Evolutionary conservation across 2,329 filamentous ascomycete species (phyloP).

Genomic region (Fusarium lateritium): DNA sequence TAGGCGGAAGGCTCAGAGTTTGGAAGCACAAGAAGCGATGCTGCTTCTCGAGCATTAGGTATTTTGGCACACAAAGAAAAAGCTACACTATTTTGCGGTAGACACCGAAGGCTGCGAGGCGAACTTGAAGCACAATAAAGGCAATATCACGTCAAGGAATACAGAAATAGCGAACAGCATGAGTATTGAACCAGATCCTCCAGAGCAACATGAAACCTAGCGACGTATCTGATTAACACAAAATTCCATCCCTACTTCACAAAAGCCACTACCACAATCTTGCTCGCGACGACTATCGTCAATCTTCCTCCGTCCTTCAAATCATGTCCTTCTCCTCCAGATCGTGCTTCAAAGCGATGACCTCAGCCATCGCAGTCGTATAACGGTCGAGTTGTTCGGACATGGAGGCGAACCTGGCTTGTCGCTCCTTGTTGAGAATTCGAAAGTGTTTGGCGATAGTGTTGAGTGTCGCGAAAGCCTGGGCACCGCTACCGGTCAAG

Average conservation of each 20-base stretch:
- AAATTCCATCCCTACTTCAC: no score
- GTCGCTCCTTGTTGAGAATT: background rate
- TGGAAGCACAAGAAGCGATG: no score
- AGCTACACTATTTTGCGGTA: no score
- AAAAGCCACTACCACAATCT: background rate
- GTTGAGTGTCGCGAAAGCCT: background rate
- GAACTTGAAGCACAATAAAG: no score
- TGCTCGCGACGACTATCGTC: background rate
- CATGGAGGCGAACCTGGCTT: background rate
- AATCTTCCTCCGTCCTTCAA: background rate
- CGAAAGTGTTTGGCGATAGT: background rate
- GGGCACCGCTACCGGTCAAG: background rate
- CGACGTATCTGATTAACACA: background rate
- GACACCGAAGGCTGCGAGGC: no score
- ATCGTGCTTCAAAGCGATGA: conserved; percentile 1
- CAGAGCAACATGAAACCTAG: background rate
- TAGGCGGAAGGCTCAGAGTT: no score
- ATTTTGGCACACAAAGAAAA: no score
- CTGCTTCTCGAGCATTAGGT: no score
- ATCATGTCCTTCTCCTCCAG: conserved; percentile 6
- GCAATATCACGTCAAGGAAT: no score
- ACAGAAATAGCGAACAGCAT: no score
- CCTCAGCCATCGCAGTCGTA: background rate
- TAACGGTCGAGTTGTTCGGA: background rate
- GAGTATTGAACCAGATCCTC: no score